phyloP scores from a whole-genome alignment of 208 protist genomes.

The Vickermania ingenoplastis region DNA sequence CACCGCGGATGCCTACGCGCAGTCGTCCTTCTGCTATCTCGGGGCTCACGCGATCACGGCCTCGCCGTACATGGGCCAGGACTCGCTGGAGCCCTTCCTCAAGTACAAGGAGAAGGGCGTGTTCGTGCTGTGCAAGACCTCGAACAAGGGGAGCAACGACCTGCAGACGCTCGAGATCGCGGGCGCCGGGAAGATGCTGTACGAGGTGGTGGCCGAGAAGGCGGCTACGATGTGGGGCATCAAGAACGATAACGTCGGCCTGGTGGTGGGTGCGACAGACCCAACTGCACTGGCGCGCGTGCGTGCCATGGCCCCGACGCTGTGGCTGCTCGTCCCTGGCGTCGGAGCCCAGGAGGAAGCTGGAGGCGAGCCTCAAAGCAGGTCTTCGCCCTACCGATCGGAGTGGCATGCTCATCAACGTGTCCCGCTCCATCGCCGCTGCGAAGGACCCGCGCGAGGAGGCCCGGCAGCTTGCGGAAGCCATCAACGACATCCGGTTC shows the following conservation, averaged over 20 bases:
- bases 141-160: constrained; percentile 83
- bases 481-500: constrained; percentile 60
- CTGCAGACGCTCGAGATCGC: constrained; percentile 62
- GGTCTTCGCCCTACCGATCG: constrained; percentile 59
- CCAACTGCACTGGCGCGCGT: constrained; percentile 63
- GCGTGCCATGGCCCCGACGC: constrained; percentile 55
- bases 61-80: constrained; percentile 82
- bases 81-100: constrained; percentile 74
- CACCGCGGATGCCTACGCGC: constrained; percentile 79
- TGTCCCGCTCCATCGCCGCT: constrained; percentile 65
- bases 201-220: constrained; percentile 69
- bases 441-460: constrained; percentile 56
- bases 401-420: constrained; percentile 79
- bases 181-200: constrained; percentile 36
- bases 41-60: constrained; percentile 76
- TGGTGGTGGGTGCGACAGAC: constrained; percentile 82
- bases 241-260: constrained; percentile 65
- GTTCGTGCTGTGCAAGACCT: constrained; percentile 85
- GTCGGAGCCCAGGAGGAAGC: constrained; percentile 77
- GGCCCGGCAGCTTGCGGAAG: constrained; percentile 60
- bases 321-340: constrained; percentile 86
- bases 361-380: constrained; percentile 56
- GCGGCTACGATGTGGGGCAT: constrained; percentile 61
- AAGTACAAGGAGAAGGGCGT: constrained; percentile 65
- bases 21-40: constrained; percentile 71